A percentile compares a stretch with the other conserved stretches of the same genome.
These are phyloP conservation scores for Albatrellus sp. DNA, from an alignment of 1,284 basidiomycete species.

Conservation along the genomic window DNA sequence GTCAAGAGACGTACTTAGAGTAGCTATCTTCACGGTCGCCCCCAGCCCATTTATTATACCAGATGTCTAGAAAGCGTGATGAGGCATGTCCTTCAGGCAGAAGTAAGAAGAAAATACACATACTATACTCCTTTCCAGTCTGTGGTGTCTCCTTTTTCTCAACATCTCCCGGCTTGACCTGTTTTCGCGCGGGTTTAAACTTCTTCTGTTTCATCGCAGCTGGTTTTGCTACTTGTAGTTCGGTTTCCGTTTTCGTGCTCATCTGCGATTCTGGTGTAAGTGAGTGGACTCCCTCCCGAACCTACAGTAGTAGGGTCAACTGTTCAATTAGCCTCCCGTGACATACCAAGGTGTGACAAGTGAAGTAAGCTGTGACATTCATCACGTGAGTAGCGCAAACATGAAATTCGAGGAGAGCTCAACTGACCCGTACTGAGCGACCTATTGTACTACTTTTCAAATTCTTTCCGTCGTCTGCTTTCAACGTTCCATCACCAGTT, in stretches of 20 bases:
- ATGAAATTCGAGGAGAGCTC: too few species aligned
- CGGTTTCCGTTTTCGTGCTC: conserved; percentile 8
- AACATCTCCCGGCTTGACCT: conserved; percentile 82
- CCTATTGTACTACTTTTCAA: too few species aligned
- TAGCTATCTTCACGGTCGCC: conserved; percentile 90
- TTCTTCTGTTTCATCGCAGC: conserved; percentile 31
- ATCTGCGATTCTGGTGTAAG: conserved; percentile 1
- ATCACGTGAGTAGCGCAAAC: too few species aligned
- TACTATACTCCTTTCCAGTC: conserved; percentile 91
- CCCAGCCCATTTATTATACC: conserved; percentile 99
- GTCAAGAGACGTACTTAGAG: conserved; percentile 55
- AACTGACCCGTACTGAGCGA: too few species aligned
- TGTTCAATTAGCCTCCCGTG: too few species aligned
- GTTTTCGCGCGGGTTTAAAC: conserved; percentile 76
- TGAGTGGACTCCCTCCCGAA: too few species aligned
- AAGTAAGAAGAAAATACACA: conserved; percentile 20
- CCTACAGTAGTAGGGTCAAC: too few species aligned
- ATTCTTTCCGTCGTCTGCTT: too few species aligned
- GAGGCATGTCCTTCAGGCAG: conserved; percentile 6
- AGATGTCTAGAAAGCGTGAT: conserved; percentile 57
- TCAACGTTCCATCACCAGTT: too few species aligned
- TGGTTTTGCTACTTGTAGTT: conserved; percentile 2
- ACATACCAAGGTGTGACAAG: too few species aligned
- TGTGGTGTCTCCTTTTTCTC: conserved; percentile 82
- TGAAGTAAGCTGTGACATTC: too few species aligned